Evolutionary conservation across 2,329 filamentous ascomycete genomes (phyloP).

Genomic region (Lasiodiplodia sp.): DNA sequence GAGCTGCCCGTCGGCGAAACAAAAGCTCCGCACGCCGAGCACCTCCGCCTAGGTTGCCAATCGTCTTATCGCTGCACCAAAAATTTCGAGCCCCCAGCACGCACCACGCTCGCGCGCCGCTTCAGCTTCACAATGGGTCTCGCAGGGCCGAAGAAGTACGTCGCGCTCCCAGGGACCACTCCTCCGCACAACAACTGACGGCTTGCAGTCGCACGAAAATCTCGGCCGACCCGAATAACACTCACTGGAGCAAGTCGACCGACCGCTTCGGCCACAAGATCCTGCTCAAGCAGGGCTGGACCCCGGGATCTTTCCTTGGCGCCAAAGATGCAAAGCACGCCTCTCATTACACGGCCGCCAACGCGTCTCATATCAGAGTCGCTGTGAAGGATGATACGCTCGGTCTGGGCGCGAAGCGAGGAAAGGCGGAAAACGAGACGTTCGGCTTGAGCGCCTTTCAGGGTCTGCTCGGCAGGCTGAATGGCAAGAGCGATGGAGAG

Average conservation of each 20-base stretch:
- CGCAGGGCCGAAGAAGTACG: constrained; percentile 71
- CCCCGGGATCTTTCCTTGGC: constrained; percentile 82
- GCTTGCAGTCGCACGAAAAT: constrained; percentile 70
- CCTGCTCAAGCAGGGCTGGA: constrained; percentile 88
- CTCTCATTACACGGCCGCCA: constrained; percentile 78
- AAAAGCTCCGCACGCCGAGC: neutral
- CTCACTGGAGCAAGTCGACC: constrained; percentile 85
- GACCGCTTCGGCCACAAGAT: constrained; percentile 88
- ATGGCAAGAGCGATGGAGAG: constrained; percentile 81
- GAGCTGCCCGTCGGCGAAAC: constrained; percentile 6
- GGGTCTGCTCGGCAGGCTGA: constrained; percentile 84
- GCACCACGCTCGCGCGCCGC: neutral
- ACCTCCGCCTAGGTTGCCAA: neutral
- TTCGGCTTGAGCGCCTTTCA: constrained; percentile 89
- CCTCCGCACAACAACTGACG: constrained; percentile 33
- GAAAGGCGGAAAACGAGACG: constrained; percentile 71
- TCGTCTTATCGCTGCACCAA: constrained; percentile 9
- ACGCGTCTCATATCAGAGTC: constrained; percentile 84
- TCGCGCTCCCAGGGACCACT: constrained; percentile 33
- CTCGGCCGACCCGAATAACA: constrained; percentile 93
- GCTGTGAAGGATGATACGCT: constrained; percentile 89
- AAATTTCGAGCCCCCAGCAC: constrained; percentile 2
- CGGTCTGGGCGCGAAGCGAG: constrained; percentile 82
- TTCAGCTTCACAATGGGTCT: constrained; percentile 66
- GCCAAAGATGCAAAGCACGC: constrained; percentile 78